phyloP scores from a whole-genome alignment of 768 basidiomycete species.

The Aureoboletus auriporus region DNA sequence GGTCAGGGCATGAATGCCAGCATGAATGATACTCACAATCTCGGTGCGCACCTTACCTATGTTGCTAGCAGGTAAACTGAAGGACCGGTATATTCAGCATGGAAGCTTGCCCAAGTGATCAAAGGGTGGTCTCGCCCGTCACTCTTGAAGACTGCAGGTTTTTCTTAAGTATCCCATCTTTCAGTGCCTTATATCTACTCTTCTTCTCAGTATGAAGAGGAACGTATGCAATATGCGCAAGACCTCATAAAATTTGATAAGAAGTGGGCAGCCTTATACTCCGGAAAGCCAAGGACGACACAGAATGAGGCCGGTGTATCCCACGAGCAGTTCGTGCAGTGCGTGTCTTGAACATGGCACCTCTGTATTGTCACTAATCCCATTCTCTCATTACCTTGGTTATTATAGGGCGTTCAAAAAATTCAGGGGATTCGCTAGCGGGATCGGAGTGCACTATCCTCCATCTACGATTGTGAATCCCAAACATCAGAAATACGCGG shows the following conservation, averaged over 20 bases:
- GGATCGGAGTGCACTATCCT: conserved; percentile 47
- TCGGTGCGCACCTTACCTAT: conserved; percentile 35
- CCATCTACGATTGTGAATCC: conserved; percentile 31
- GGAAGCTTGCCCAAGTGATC: conserved; percentile 47
- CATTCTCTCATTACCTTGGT: no score
- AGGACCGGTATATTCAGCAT: conserved; percentile 23
- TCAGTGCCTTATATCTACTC: neutral
- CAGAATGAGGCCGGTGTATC: conserved; percentile 34
- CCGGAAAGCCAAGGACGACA: conserved; percentile 44
- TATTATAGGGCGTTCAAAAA: conserved; percentile 38
- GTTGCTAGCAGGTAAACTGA: conserved; percentile 44
- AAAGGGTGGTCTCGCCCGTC: conserved; percentile 36
- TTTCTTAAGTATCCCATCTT: neutral
- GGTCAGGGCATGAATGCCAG: conserved; percentile 78
- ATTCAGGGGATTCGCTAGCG: conserved; percentile 44
- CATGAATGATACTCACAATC: conserved; percentile 73
- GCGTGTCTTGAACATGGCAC: conserved; percentile 5
- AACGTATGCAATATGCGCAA: conserved; percentile 50
- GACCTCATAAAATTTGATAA: conserved; percentile 55
- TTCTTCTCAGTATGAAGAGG: conserved; percentile 51
- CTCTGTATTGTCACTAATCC: no score
- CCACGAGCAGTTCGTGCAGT: conserved; percentile 45
- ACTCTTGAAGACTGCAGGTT: conserved; percentile 39
- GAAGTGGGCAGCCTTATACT: conserved; percentile 48
- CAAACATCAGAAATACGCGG: conserved; percentile 16